Evolutionary conservation across 202 grass and related monocot species (phyloP), one percentile per base, ranked within the genome.

Genomic region (Musa balbisiana): DNA sequence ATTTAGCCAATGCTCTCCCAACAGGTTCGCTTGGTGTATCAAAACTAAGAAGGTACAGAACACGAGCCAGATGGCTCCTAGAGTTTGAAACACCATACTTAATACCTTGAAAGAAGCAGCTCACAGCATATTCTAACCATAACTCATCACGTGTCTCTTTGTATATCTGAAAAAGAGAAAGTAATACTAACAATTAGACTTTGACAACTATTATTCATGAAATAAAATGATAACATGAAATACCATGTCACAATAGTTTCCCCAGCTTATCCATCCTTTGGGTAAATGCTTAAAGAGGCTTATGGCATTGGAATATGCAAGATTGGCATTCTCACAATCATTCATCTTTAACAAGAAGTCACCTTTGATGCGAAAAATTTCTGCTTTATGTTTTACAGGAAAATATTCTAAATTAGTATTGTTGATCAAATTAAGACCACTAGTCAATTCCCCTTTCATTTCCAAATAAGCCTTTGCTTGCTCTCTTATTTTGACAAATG

Each of bases 221-320:
- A 16, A 14, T 20, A 71, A 72, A n/a, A 19, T 8, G 0, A 78
- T 21, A 24, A 24, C 25, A 33, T 60, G 52, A 23, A 79, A 78
- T 98, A 99, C 95, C 95, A 94, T 99, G 84, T 99, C 91, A 78
- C 95, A 99, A 63, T 99, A 93, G 83, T 92, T 99, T 74, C 95
- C 95, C 95, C 95, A 99, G 81, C 95, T 99, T 82, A 94, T 99
- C 95, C 95, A 99, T 29, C 91, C 95, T 89, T 99, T 99, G 54
- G 95, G 83, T 64, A 99, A 89, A 87, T 99, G 95, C 74, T 99
- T 99, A 79, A 84, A 90, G 74, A 99, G 88, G 64, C 81, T 84
- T 76, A 99, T 90, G 21, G 95, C 95, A 80, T 87, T 90, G 10
- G 95, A 99, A 84, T 94, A 99, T 24, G 73, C 80, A 73, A 78